Conservation (phyloP, 768 basidiomycete species). For the Jaapia argillacea region DNA sequence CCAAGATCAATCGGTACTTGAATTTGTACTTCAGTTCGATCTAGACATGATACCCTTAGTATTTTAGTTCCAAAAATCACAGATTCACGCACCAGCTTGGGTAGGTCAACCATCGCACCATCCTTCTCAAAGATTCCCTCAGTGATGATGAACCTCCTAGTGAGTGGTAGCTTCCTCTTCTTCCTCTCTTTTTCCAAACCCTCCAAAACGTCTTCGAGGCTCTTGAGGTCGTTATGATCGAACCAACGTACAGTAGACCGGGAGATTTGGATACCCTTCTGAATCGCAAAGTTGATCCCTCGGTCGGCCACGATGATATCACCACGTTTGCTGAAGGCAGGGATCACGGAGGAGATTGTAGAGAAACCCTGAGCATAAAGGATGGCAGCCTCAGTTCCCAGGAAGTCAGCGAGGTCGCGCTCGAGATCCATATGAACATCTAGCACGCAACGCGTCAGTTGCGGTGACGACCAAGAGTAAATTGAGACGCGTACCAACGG, state of each 20-base stretch:
- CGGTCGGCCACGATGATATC: constrained; percentile 98
- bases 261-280: constrained; percentile 91
- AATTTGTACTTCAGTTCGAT: constrained; percentile 92
- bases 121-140: constrained; percentile 97
- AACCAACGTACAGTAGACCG: constrained; percentile 91
- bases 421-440: constrained; percentile 91
- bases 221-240: constrained; percentile 91
- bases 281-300: constrained; percentile 91
- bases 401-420: constrained; percentile 80
- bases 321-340: constrained; percentile 95
- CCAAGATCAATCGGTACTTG: constrained; percentile 92
- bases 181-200: constrained; percentile 81
- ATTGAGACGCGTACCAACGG: constrained; percentile 47
- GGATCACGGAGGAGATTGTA: constrained; percentile 88
- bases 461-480: not conserved
- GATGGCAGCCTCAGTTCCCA: constrained; percentile 83
- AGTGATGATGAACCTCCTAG: constrained; percentile 89
- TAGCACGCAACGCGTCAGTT: constrained; percentile 18
- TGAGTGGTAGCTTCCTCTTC: constrained; percentile 73
- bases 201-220: constrained; percentile 81
- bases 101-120: constrained; percentile 85
- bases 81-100: constrained; percentile 65
- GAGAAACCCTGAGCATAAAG: constrained; percentile 92
- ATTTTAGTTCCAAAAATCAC: not conserved
- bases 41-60: constrained; percentile 28